Conservation (phyloP, 2,329 filamentous ascomycete species). For the Fusarium sulawesiense region DNA sequence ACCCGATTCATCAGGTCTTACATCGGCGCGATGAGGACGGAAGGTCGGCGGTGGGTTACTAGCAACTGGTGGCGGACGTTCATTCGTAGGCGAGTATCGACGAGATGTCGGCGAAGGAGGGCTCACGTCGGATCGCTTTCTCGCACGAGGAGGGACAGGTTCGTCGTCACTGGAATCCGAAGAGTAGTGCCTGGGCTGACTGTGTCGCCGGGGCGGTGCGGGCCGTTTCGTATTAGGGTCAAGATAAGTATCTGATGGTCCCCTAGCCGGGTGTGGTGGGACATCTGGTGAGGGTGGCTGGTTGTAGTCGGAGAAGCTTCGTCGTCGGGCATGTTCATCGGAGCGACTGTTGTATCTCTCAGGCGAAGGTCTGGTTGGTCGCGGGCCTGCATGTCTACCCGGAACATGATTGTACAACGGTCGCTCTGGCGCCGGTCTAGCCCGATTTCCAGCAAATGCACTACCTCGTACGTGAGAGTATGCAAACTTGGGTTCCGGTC, state of each 20-base stretch:
- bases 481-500: conserved; percentile 51
- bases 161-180: conserved; percentile 58
- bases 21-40: conserved; percentile 51
- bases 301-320: conserved; percentile 65
- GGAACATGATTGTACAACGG: conserved; percentile 57
- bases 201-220: conserved; percentile 57
- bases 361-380: conserved; percentile 50
- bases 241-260: conserved; percentile 48
- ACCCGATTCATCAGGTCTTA: conserved; percentile 50
- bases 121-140: conserved; percentile 43
- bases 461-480: conserved; percentile 51
- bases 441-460: conserved; percentile 47
- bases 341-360: conserved; percentile 53
- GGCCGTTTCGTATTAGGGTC: conserved; percentile 51
- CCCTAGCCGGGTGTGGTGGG: conserved; percentile 44
- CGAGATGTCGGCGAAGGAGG: conserved; percentile 48
- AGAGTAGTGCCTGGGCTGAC: conserved; percentile 60
- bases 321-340: conserved; percentile 57
- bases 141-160: conserved; percentile 44
- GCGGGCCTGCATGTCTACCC: conserved; percentile 50
- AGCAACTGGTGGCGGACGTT: conserved; percentile 47
- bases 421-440: conserved; percentile 50
- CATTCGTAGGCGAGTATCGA: conserved; percentile 49
- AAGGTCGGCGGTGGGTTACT: conserved; percentile 41
- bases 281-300: conserved; percentile 51